phyloP scores from a whole-genome alignment of 345 rosid genomes.

The Brassica cretica region DNA sequence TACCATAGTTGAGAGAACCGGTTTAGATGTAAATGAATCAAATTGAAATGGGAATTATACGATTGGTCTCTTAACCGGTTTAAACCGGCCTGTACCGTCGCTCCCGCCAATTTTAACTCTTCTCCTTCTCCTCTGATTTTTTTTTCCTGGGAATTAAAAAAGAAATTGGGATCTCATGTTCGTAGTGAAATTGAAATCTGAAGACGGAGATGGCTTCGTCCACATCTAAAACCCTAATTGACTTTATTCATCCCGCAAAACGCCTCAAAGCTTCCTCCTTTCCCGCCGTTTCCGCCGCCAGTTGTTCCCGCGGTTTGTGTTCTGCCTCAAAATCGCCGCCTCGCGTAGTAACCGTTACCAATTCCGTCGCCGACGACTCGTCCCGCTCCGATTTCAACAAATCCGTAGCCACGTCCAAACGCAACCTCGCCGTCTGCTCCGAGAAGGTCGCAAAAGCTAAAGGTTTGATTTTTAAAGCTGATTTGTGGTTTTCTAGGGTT shows the following conservation, averaged over 20 bases:
- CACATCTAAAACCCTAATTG: neutral
- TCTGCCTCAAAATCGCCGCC: conserved; percentile 27
- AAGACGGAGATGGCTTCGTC: neutral
- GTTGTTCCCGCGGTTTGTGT: conserved; percentile 21
- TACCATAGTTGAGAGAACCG: neutral
- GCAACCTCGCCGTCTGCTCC: conserved; percentile 66
- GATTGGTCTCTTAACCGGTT: neutral
- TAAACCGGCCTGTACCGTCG: neutral
- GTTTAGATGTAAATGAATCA: neutral
- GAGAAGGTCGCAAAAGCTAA: conserved; percentile 55
- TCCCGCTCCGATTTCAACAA: conserved; percentile 64
- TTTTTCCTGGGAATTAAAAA: too few species aligned
- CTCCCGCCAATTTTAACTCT: neutral
- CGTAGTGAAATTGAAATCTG: neutral
- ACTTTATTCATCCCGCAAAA: conserved; percentile 34
- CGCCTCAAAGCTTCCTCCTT: conserved; percentile 51
- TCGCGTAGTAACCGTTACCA: conserved; percentile 3
- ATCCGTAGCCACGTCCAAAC: conserved; percentile 63
- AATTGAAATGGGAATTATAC: neutral
- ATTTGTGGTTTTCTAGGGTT: neutral
- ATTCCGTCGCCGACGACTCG: conserved; percentile 33
- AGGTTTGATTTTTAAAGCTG: conserved; percentile 35
- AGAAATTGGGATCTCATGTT: neutral
- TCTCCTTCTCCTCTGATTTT: neutral
- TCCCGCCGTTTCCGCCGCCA: conserved; percentile 25